Percentiles rank a stretch among this genome's conserved stretches.
phyloP scores from a whole-genome alignment of 345 rosid genomes.

The Citrus australasica region DNA sequence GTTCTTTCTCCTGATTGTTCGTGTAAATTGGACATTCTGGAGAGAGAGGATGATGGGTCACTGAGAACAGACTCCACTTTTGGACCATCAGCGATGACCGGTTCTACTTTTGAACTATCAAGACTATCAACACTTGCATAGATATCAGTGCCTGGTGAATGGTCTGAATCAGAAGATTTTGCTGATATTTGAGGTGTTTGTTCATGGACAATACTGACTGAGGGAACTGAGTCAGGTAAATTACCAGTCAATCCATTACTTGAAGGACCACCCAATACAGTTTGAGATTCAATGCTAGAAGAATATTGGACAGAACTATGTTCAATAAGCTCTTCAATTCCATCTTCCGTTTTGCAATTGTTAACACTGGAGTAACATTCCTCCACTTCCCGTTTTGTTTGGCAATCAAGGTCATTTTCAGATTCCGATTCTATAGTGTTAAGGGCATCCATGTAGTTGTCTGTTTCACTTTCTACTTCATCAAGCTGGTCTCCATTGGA shows the following conservation, averaged over 20 bases:
- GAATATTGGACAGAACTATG: slow-evolving; percentile 18
- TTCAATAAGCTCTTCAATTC: slow-evolving; percentile 4
- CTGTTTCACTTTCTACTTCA: slow-evolving; percentile 77
- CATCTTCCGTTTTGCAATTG: slow-evolving; percentile 24
- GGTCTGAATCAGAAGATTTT: slow-evolving; percentile 34
- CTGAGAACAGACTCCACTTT: slow-evolving; percentile 13
- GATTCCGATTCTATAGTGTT: slow-evolving; percentile 82
- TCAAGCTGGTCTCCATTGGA: slow-evolving; percentile 27
- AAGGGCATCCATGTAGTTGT: slow-evolving; percentile 75
- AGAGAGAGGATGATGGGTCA: slow-evolving; percentile 26
- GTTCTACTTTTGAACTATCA: slow-evolving; percentile 21
- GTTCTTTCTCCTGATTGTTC: slow-evolving; percentile 19
- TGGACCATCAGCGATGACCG: slow-evolving; percentile 17
- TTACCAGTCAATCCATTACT: slow-evolving; percentile 20
- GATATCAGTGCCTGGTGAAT: slow-evolving; percentile 16
- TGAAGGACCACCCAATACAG: slow-evolving; percentile 18
- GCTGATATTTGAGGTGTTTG: slow-evolving; percentile 25
- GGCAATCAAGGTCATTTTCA: slow-evolving; percentile 48
- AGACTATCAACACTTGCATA: slow-evolving; percentile 17
- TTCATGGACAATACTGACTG: slow-evolving; percentile 27
- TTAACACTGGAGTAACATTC: slow-evolving; percentile 20
- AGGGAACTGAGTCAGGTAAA: slow-evolving; percentile 26
- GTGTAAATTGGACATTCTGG: slow-evolving; percentile 16
- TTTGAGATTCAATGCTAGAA: slow-evolving; percentile 25
- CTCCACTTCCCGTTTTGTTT: slow-evolving; percentile 43